Evolutionary conservation across 495 filamentous ascomycete genomes (phyloP), one percentile per base, ranked within the genome.

Genomic region (Penicillium turbatum): DNA sequence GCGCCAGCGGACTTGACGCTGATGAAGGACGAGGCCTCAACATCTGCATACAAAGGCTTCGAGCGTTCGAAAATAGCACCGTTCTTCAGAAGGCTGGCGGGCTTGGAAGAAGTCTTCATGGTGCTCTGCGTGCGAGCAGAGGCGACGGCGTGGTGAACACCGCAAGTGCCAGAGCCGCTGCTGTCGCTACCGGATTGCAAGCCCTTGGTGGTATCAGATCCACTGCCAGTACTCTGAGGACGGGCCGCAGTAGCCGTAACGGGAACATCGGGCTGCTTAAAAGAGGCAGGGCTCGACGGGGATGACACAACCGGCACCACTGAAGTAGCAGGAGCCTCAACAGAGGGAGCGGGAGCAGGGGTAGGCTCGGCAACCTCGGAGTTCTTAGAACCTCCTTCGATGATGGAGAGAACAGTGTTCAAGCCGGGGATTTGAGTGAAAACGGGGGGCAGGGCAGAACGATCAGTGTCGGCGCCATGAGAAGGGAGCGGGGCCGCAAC

Each of bases 1-100:
- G 89, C 90, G 38, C 91, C 92, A 10, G 78, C 75, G 30, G 77
- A 71, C 68, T 88, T 90, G 66, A 91, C 84, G 61, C 86, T 90
- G 56, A 90, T 61, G 62, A 86, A 84, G 5, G 64, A 67, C 0
- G 70, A 72, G 5, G 73, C 71, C 1, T 75, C 57, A n/a, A 76
- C 53, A 10, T 62, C 62, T 38, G 79, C 76, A 64, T 90, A 90
- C 19, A 87, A 78, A 9, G 87, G 86, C 73, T 85, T 86, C 37
- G 82, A 81, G 10, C 79, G 76, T 56, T 85, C 79, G 57, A 86
- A 89, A 52, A 86, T 78, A 26, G 77, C 79, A 39, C 77, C 77
- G 35, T 66, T 55, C 10, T 54, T 64, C 27, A 79, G 62, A 10
- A 82, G 69, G 27, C 46, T 51, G 3, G 51, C 43, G 2, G 77